Evolutionary conservation across 306 rosid species (phyloP).

Genomic region (Inga laurina): DNA sequence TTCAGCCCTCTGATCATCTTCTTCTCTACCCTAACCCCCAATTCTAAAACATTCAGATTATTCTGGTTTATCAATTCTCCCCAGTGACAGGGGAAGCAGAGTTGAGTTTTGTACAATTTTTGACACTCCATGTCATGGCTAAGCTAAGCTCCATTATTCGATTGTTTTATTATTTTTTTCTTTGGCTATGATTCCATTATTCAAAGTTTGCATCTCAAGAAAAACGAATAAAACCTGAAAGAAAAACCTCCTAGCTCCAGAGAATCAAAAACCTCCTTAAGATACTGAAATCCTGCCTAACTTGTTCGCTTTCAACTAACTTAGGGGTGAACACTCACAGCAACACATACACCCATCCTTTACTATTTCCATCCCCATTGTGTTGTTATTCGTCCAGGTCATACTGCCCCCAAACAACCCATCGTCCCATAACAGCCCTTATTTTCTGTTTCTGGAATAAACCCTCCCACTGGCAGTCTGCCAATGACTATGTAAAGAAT

Average conservation of each 20-base stretch:
- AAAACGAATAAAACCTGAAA: not conserved
- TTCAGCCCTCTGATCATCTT: too few species aligned
- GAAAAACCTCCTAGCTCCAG: not conserved
- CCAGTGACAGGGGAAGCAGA: not conserved
- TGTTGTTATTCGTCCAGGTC: not conserved
- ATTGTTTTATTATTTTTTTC: not conserved
- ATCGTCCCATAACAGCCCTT: not conserved
- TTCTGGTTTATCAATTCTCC: not conserved
- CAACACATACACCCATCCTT: not conserved
- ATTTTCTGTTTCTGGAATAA: not conserved
- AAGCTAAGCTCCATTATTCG: not conserved
- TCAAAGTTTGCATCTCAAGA: not conserved
- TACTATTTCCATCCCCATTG: not conserved
- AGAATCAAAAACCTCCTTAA: not conserved
- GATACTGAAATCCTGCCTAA: constrained; percentile 1
- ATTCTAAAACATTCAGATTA: too few species aligned
- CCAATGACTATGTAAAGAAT: not conserved
- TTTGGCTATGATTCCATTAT: not conserved
- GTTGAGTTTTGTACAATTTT: not conserved
- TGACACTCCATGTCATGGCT: not conserved
- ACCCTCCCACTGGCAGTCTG: not conserved
- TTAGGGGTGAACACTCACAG: not conserved
- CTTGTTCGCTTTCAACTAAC: not conserved
- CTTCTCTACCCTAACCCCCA: too few species aligned
- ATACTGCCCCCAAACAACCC: not conserved